Percentiles rank a stretch among this genome's conserved stretches.
These are phyloP conservation scores for Pholiota conissans DNA, from an alignment of 768 basidiomycete genomes.

Conservation along the genomic window DNA sequence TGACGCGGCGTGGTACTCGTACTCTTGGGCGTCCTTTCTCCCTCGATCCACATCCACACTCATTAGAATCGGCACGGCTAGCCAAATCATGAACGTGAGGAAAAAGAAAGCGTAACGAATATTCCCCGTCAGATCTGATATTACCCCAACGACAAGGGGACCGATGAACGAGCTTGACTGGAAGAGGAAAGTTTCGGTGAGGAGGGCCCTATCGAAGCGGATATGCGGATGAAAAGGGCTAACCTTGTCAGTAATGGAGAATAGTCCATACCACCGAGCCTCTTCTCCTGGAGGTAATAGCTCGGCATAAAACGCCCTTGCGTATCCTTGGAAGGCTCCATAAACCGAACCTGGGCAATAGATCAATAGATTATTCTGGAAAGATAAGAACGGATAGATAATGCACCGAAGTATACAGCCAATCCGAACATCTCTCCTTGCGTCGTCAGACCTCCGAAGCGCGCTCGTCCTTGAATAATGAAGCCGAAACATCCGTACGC, in stretches of 20 bases:
- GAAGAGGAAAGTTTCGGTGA: neutral
- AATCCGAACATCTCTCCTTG: slow-evolving; percentile 84
- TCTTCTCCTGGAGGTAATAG: slow-evolving; percentile 87
- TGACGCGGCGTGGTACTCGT: slow-evolving; percentile 27
- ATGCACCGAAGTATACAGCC: slow-evolving; percentile 78
- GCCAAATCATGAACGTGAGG: slow-evolving; percentile 77
- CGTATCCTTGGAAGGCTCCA: slow-evolving; percentile 91
- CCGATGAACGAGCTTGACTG: slow-evolving; percentile 93
- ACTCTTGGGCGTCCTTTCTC: slow-evolving; percentile 45
- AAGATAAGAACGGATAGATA: neutral
- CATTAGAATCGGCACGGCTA: slow-evolving; percentile 74
- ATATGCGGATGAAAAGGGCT: slow-evolving; percentile 1
- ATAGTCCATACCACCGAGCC: slow-evolving; percentile 87
- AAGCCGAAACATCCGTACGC: slow-evolving; percentile 86
- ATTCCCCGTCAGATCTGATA: slow-evolving; percentile 87
- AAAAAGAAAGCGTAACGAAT: slow-evolving; percentile 93
- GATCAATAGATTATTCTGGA: neutral
- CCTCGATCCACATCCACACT: slow-evolving; percentile 74
- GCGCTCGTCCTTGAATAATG: slow-evolving; percentile 47
- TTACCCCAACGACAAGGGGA: slow-evolving; percentile 83
- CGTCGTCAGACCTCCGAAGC: slow-evolving; percentile 76
- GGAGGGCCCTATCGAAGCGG: slow-evolving; percentile 11
- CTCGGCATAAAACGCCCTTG: slow-evolving; percentile 84
- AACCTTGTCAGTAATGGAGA: slow-evolving; percentile 90
- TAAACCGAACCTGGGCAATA: slow-evolving; percentile 58